Evolutionary conservation across 1,139 yeast species (phyloP).

Genomic region (Yamadazyma oceani): DNA sequence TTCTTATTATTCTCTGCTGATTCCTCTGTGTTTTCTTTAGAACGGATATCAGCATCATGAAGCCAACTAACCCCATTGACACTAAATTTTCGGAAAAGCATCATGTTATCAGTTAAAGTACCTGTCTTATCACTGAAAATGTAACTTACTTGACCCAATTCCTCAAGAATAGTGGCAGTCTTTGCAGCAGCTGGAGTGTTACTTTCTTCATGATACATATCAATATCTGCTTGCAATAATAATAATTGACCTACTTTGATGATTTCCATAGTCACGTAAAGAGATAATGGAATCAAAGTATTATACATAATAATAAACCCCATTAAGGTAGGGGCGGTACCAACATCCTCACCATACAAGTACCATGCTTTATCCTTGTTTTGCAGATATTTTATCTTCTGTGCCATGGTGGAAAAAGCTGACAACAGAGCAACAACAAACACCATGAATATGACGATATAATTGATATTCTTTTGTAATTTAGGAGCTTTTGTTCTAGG

Average conservation of each 20-base stretch:
- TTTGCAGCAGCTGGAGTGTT: constrained; percentile 94
- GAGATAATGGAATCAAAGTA: constrained; percentile 89
- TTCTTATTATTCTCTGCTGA: too few species aligned
- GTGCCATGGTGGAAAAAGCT: constrained; percentile 80
- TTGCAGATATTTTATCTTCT: constrained; percentile 51
- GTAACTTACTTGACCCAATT: constrained; percentile 93
- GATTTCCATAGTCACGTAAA: constrained; percentile 95
- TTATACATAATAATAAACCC: constrained; percentile 96
- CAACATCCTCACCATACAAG: constrained; percentile 67
- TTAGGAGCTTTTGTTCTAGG: constrained; percentile 94
- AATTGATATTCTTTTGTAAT: constrained; percentile 77
- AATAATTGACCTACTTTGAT: constrained; percentile 84
- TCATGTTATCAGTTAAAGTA: constrained; percentile 86
- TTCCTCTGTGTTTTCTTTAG: too few species aligned
- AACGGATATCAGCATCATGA: constrained; percentile 63
- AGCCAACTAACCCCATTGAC: constrained; percentile 89
- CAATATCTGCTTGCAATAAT: constrained; percentile 84
- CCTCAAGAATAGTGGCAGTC: constrained; percentile 94
- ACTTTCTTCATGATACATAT: constrained; percentile 83
- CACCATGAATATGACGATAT: constrained; percentile 87
- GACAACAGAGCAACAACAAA: constrained; percentile 71
- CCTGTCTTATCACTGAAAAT: constrained; percentile 97
- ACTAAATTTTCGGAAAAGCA: constrained; percentile 82
- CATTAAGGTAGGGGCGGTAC: constrained; percentile 90
- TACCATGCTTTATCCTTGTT: constrained; percentile 69